A percentile compares a stretch with the other conserved stretches of the same genome.
Evolutionary conservation across 169 alveolate species (phyloP).

Genomic region (Theileria equi): DNA sequence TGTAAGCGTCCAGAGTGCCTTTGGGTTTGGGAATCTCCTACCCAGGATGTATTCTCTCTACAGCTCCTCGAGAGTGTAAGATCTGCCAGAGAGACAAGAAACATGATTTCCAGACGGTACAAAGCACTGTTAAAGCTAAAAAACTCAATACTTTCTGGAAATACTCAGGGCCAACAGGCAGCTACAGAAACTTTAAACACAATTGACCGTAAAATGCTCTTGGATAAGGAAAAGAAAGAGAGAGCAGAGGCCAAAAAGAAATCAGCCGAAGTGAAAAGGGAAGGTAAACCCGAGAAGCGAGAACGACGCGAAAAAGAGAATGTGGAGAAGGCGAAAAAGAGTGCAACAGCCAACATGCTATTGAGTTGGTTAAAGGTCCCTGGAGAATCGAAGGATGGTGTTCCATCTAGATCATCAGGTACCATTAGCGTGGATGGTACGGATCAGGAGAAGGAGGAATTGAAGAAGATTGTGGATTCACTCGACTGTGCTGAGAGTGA

Average conservation of each 20-base stretch:
- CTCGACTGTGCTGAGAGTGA: background rate
- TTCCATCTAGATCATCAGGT: background rate
- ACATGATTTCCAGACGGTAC: conserved; percentile 45
- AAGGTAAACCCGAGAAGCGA: background rate
- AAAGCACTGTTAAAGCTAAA: conserved; percentile 34
- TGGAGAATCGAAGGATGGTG: background rate
- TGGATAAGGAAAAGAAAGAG: conserved; percentile 43
- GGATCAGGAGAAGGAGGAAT: conserved; percentile 1
- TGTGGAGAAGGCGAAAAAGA: conserved; percentile 14
- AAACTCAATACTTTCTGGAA: conserved; percentile 20
- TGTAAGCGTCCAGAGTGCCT: conserved; percentile 34
- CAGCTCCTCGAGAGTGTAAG: conserved; percentile 22
- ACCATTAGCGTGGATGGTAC: background rate
- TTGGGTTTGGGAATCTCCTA: conserved; percentile 66
- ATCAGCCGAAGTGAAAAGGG: background rate
- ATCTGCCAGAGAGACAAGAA: conserved; percentile 44
- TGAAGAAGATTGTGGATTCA: conserved; percentile 2
- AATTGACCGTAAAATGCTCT: conserved; percentile 39
- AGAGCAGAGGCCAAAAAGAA: conserved; percentile 20
- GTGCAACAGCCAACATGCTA: conserved; percentile 45
- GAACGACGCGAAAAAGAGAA: conserved; percentile 3
- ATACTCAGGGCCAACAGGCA: conserved; percentile 10
- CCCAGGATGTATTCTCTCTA: conserved; percentile 40
- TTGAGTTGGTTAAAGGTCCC: conserved; percentile 50
- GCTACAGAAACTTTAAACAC: conserved; percentile 39